Conservation (phyloP, 139 green algal genomes). For the Ettlia oleoabundans region DNA sequence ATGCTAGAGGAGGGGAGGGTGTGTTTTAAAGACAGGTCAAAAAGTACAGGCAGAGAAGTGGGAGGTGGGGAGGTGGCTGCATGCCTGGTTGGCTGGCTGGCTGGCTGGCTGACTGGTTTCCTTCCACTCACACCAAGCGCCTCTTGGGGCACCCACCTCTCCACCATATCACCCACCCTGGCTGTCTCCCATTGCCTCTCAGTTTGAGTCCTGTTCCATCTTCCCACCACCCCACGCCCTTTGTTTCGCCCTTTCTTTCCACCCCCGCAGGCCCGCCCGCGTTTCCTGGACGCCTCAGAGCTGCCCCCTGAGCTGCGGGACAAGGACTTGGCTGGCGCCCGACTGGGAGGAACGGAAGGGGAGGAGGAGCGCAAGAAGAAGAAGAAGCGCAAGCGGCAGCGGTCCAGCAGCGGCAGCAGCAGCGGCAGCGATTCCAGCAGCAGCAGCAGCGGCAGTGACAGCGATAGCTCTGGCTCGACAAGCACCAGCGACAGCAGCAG, state of each 20-base stretch:
- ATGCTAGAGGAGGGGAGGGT: too few relatives aligned
- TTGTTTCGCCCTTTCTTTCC: too few relatives aligned
- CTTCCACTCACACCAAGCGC: too few relatives aligned
- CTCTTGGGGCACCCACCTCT: too few relatives aligned
- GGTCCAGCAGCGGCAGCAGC: constrained; percentile 21
- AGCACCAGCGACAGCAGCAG: constrained; percentile 38
- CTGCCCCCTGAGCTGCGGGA: constrained; percentile 53
- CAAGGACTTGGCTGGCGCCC: constrained; percentile 3
- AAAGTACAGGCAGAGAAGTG: too few relatives aligned
- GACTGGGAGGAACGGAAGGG: constrained; percentile 9
- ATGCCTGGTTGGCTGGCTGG: not conserved
- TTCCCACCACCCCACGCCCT: too few relatives aligned
- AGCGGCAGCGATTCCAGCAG: not conserved
- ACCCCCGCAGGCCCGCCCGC: constrained; percentile 32
- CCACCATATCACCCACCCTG: too few relatives aligned
- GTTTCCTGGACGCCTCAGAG: constrained; percentile 62
- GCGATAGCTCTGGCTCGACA: constrained; percentile 27
- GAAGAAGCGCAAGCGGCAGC: constrained; percentile 28
- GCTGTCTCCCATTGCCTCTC: too few relatives aligned
- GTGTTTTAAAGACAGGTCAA: too few relatives aligned
- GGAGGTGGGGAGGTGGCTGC: not conserved
- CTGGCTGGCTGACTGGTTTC: not conserved
- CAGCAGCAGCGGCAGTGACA: constrained; percentile 24
- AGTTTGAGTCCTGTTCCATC: too few relatives aligned
- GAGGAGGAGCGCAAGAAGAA: constrained; percentile 35